These are phyloP conservation scores for Penicillium sp. DNA, from an alignment of 2,329 filamentous ascomycete genomes.

Conservation along the genomic window DNA sequence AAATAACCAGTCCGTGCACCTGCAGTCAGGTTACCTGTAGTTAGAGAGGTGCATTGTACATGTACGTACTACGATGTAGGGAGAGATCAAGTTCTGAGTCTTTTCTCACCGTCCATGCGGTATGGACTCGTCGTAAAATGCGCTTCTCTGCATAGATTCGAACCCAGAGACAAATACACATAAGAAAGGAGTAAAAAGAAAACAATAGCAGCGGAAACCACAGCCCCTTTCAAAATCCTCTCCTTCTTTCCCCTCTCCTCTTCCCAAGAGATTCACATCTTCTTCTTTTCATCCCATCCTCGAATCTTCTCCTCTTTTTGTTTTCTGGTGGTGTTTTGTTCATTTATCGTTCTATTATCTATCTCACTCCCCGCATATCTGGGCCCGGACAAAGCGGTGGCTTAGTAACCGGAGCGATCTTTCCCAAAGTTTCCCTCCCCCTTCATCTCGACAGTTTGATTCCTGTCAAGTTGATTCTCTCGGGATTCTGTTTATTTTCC, in stretches of 20 bases:
- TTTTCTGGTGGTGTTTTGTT: not conserved
- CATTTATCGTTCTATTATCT: not conserved
- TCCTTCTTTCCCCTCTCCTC: not conserved
- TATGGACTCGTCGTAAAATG: too few species aligned
- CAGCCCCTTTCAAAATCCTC: constrained; percentile 22
- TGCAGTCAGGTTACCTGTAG: not conserved
- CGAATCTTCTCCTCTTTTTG: not conserved
- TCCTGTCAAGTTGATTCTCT: constrained; percentile 11
- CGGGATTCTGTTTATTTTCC: constrained; percentile 10
- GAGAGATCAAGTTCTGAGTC: not conserved
- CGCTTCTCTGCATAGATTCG: not conserved
- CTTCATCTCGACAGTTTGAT: constrained; percentile 11
- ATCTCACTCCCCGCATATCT: not conserved
- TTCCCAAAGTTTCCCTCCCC: constrained; percentile 1
- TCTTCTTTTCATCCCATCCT: not conserved
- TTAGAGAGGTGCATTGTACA: not conserved
- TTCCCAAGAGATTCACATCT: not conserved
- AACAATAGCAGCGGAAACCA: constrained; percentile 11
- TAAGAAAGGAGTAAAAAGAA: not conserved
- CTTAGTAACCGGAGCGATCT: constrained; percentile 13
- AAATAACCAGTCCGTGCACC: constrained; percentile 6
- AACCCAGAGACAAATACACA: not conserved
- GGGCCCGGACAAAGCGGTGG: not conserved
- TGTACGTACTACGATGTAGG: not conserved
- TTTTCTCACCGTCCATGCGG: not conserved